Evolutionary conservation across 345 rosid species (phyloP).

Genomic region (sweet orange (Citrus sinensis)): DNA sequence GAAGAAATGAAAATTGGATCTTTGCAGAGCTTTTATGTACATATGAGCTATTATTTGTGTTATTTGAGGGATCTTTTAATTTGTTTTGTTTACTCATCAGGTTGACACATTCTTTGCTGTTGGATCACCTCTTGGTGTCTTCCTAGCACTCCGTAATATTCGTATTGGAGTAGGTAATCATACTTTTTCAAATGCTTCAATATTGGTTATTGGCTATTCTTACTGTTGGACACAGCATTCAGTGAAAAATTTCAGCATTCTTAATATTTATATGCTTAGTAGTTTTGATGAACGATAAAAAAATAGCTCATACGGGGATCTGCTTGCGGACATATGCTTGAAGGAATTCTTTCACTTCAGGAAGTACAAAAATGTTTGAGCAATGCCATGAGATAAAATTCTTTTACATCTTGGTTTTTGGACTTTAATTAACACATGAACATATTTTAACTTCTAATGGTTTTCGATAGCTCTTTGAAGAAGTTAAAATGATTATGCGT

Average conservation of each 20-base stretch:
- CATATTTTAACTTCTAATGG: not conserved
- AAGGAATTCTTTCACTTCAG: not conserved
- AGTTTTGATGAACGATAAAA: not conserved
- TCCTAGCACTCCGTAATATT: slow-evolving; percentile 87
- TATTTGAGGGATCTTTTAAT: not conserved
- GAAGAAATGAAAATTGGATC: not conserved
- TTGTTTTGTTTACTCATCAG: slow-evolving; percentile 36
- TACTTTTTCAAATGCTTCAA: not conserved
- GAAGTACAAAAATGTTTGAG: not conserved
- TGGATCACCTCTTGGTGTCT: slow-evolving; percentile 98
- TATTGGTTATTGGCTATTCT: not conserved
- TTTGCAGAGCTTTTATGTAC: not conserved
- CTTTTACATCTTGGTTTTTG: not conserved
- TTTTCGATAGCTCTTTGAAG: not conserved
- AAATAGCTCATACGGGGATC: not conserved
- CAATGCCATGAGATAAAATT: not conserved
- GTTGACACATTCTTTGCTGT: slow-evolving; percentile 98
- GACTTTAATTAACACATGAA: not conserved
- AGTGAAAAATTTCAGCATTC: not conserved
- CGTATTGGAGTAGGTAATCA: slow-evolving; percentile 83
- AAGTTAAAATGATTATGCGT: not conserved
- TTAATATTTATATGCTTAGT: not conserved
- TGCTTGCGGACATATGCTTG: not conserved
- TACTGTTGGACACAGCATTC: not conserved
- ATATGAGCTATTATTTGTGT: not conserved